Evolutionary conservation across 371 early-diverging fungal genomes (phyloP).

Genomic region (Apophysomyces trapeziformis): DNA sequence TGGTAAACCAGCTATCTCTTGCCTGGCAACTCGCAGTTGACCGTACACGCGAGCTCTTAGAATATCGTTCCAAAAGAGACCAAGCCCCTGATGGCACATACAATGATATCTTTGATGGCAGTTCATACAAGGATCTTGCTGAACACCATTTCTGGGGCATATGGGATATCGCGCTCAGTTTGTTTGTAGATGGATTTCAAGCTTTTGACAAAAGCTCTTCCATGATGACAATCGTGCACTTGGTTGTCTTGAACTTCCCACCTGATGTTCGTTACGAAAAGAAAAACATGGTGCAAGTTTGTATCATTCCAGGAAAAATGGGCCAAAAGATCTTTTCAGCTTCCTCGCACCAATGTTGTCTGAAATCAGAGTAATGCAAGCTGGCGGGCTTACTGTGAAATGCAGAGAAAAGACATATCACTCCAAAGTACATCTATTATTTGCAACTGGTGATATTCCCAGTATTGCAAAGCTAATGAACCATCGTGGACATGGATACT

Average conservation of each 20-base stretch:
- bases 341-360: neutral
- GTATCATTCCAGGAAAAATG: neutral
- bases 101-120: neutral
- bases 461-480: neutral
- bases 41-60: neutral
- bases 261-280: slow-evolving; percentile 9
- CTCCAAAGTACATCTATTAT: neutral
- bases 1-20: neutral
- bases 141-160: neutral
- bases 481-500: neutral
- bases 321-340: slow-evolving; percentile 1
- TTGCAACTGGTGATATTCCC: neutral
- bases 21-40: neutral
- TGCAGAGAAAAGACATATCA: neutral
- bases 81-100: neutral
- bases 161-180: neutral
- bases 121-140: neutral
- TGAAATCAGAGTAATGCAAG: neutral
- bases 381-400: neutral
- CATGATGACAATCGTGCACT: neutral
- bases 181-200: slow-evolving; percentile 1
- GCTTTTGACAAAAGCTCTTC: neutral
- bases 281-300: neutral
- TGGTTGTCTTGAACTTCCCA: slow-evolving; percentile 6
- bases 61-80: neutral